Base-by-base conservation (phyloP, 2,329 filamentous ascomycete species). In the Annulohypoxylon truncatum region DNA sequence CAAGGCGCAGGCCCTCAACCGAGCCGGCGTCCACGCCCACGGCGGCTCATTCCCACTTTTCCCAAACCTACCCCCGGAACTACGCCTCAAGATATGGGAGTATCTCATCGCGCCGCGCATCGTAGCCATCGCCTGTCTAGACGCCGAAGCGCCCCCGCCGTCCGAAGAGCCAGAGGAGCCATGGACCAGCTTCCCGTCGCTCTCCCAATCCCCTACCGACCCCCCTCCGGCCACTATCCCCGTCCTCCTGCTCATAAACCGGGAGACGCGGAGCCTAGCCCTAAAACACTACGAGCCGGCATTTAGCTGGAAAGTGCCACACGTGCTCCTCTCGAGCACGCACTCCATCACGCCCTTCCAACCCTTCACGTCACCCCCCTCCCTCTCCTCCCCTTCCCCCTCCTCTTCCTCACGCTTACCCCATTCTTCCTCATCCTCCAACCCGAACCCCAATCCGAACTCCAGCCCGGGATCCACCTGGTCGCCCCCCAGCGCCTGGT, bases 81-180 rank as follows among this genome's bases (percentile, higher is more conserved):
- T 85, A 56, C 82, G 84, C 50, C 76, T 84, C 57, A 79, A 80
- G 73, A 77, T 85, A 67, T 85, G 83, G 83, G 77, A 79, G 58
- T 76, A 73, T 52, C 73, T 83, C 48, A 72, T 84, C 52, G 78
- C 77, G 65, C 83, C 82, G 26, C 82, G 83, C 62, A 78, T 85
- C 66, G 71, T 84, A 44, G 74, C 80, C 6, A 77, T 78, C 24
- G 79, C 81, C 60, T 84, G 83, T 72, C 73, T 82, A 64, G 75
- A 79, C 61, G 54, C 51, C 46, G 33, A 47, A 15, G 42, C 65
- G 13, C 20, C 46, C 4, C n/a, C 54, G 1, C 8, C 31, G 0
- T 56, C 65, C 4, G 65, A 60, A 7, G 67, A 68, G 40, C 56
- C 40, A 40, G 52, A 48, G 31, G 58, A 51, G 22, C 62, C 63